phyloP scores from a whole-genome alignment of 2,329 filamentous ascomycete species.

The Hypocrella siamensis region DNA sequence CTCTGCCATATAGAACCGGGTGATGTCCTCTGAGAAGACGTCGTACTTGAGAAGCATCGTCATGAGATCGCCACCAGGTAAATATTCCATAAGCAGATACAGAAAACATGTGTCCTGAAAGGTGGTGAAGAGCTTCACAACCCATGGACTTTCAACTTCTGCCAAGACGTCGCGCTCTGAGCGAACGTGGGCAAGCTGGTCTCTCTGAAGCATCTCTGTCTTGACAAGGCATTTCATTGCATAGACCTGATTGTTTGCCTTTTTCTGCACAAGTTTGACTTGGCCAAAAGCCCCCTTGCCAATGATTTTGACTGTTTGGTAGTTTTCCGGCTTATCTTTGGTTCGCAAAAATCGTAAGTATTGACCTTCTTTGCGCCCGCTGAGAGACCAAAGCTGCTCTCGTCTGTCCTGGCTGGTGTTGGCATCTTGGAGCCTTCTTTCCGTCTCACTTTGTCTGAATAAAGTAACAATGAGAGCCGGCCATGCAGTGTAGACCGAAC shows the following conservation, averaged over 20 bases:
- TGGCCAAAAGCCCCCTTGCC: conserved; percentile 97
- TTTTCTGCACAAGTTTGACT: conserved; percentile 96
- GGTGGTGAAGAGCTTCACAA: conserved; percentile 94
- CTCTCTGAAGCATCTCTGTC: conserved; percentile 99
- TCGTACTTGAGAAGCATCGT: conserved; percentile 64
- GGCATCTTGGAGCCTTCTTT: no score
- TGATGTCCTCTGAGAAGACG: conserved; percentile 63
- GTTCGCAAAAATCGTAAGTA: no score
- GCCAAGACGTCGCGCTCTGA: conserved; percentile 95
- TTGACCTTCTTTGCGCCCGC: no score
- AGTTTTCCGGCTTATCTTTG: no score
- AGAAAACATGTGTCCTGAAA: conserved; percentile 91
- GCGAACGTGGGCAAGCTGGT: conserved; percentile 93
- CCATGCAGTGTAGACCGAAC: no score
- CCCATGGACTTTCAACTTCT: conserved; percentile 90
- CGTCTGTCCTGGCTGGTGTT: no score
- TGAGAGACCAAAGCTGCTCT: no score
- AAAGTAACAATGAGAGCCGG: no score
- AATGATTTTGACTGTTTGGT: conserved; percentile 92
- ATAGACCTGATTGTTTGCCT: conserved; percentile 89
- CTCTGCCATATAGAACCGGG: conserved; percentile 71
- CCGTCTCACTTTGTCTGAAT: no score
- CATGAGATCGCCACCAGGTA: conserved; percentile 73
- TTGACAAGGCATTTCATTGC: conserved; percentile 99
- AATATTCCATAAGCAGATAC: conserved; percentile 74